Base-by-base conservation (phyloP, 257 asterid genomes). In the Galeopsis tetrahit region DNA sequence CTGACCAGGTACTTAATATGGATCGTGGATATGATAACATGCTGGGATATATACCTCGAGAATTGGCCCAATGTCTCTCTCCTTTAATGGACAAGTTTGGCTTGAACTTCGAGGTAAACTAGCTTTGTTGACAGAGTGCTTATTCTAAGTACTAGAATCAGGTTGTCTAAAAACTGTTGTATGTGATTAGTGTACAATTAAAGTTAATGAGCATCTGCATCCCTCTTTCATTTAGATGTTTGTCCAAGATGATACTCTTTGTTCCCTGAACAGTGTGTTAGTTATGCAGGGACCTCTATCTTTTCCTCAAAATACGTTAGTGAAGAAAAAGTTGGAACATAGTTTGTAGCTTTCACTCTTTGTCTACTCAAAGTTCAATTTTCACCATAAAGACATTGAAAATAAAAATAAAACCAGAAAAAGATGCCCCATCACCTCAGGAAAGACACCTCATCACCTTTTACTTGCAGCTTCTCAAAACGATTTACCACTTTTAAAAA, bases 41-140 rank as follows among this genome's bases (percentile, higher is more conserved):
- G 71, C 78, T 94, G 75, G 99, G 99, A 71, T 94, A 88, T 80
- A 79, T 94, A 56, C 98, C 97, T 2, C 86, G 94, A 74, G 95
- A 87, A 72, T 77, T 94, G 74, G 95, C 98, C 61, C 93, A 81
- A 48, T 78, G 78, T 75, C 76, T 94, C 62, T 87, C 98, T 62
- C 95, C 97, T 81, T 66, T 94, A 72, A 87, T 91, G 13, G 97
- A 85, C 82, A 85, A 81, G 82, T 89, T 89, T 77, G 65, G 72
- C 77, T 65, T 91, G 73, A 76, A 43, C 57, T 91, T 91, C 78
- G 89, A 91, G 98, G 98, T 94, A 88, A 62, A 17, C 2, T 32
- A 64, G 38, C 48, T 51, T 33, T 42, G 13, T 33, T 68, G 40
- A 15, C 65, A 42, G 48, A 52, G 33, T 46, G 58, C 35, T 52